A percentile compares a stretch with the other conserved stretches of the same genome.
Evolutionary conservation across 768 basidiomycete genomes (phyloP).

Genomic region (Pleurotus sapidus): DNA sequence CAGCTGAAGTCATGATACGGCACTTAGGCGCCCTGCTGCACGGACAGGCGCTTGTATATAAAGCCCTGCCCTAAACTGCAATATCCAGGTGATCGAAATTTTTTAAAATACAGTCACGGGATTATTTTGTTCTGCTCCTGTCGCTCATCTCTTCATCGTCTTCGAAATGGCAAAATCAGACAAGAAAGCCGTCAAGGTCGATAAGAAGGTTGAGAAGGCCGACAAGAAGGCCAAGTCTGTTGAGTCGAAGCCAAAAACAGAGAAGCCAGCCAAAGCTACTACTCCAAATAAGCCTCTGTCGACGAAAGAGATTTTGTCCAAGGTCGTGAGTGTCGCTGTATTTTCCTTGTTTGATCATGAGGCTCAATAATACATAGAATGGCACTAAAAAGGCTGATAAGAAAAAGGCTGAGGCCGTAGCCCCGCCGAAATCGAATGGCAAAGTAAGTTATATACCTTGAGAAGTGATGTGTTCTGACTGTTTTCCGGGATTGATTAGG

Average conservation of each 20-base stretch:
- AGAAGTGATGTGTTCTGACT: slow-evolving; percentile 18
- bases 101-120: not conserved
- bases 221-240: slow-evolving; percentile 29
- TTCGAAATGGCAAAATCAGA: slow-evolving; percentile 44
- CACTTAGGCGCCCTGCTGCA: not conserved
- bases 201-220: slow-evolving; percentile 23
- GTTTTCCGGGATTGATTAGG: slow-evolving; percentile 12
- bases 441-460: slow-evolving; percentile 14
- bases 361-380: too few species aligned
- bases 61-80: slow-evolving; percentile 6
- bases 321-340: not conserved
- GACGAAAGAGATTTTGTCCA: slow-evolving; percentile 19
- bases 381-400: too few species aligned
- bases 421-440: slow-evolving; percentile 8
- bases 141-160: slow-evolving; percentile 14
- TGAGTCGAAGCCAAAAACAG: slow-evolving; percentile 31
- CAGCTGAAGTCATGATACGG: not conserved
- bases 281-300: slow-evolving; percentile 20
- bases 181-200: slow-evolving; percentile 43
- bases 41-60: not conserved
- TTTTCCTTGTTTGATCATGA: not conserved
- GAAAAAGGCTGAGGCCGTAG: slow-evolving; percentile 4
- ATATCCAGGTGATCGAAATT: slow-evolving; percentile 1
- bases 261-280: slow-evolving; percentile 18
- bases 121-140: not conserved